A percentile compares a stretch with the other conserved stretches of the same genome.
Evolutionary conservation across 2,329 filamentous ascomycete genomes (phyloP).

Genomic region (Fusarium circinatum): DNA sequence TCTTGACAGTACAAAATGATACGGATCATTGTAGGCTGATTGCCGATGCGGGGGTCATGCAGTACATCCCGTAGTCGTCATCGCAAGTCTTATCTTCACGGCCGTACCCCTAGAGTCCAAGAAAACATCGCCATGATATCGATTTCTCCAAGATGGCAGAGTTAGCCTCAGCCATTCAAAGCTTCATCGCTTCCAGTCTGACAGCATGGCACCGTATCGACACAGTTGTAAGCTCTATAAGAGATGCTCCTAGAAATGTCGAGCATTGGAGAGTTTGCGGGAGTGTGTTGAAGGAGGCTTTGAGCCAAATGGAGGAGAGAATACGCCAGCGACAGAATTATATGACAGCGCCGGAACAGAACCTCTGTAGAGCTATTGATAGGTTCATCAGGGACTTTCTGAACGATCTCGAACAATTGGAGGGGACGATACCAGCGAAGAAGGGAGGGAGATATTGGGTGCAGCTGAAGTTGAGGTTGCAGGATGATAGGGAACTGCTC

Average conservation of each 20-base stretch:
- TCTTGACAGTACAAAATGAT: neutral
- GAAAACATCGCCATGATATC: conserved; percentile 2
- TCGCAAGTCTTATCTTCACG: neutral
- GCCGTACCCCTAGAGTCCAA: neutral
- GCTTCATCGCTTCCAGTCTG: conserved; percentile 1
- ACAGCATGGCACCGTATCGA: conserved; percentile 7
- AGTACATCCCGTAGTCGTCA: neutral
- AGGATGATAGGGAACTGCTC: conserved; percentile 5
- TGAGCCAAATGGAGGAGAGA: conserved; percentile 7
- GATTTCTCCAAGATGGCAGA: conserved; percentile 19
- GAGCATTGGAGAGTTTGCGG: conserved; percentile 11
- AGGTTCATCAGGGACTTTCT: conserved; percentile 2
- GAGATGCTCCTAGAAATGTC: neutral
- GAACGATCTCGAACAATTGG: neutral
- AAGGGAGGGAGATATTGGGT: neutral
- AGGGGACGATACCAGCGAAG: neutral
- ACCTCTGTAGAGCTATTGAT: conserved; percentile 3
- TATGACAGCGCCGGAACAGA: conserved; percentile 4
- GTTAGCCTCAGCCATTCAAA: conserved; percentile 11
- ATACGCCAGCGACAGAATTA: neutral
- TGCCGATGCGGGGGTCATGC: neutral
- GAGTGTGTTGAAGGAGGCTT: neutral
- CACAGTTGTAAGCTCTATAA: neutral
- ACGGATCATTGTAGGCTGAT: conserved; percentile 4
- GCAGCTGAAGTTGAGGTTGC: neutral